A percentile compares a stretch with the other conserved stretches of the same genome.
Conservation (phyloP, 176 grass and related monocot genomes). For the Themeda triandra region DNA sequence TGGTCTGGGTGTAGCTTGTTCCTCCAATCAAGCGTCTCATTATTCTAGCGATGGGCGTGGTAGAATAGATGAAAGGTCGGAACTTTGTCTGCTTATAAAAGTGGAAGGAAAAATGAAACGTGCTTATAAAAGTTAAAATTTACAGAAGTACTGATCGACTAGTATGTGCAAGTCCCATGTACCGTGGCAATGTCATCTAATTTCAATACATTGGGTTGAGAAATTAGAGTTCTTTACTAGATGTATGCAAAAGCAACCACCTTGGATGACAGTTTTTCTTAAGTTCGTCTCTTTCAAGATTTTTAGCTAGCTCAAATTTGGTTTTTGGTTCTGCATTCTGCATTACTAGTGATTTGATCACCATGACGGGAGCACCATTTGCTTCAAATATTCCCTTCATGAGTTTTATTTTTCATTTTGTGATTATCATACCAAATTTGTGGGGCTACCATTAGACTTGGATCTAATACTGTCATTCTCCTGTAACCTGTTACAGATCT, state of each 20-base stretch:
- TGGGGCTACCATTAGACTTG: not conserved
- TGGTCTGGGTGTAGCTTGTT: not conserved
- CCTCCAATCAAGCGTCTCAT: not conserved
- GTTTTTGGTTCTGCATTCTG: not conserved
- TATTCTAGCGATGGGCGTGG: not conserved
- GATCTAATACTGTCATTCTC: conserved; percentile 21
- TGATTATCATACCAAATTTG: not conserved
- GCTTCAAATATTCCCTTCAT: not conserved
- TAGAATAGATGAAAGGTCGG: not conserved
- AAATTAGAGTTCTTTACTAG: not conserved
- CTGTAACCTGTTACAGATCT: conserved; percentile 45
- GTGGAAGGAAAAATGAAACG: not conserved
- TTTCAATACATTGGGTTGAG: not conserved
- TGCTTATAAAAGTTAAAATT: too few species aligned
- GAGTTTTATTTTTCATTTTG: not conserved
- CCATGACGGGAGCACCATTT: not conserved
- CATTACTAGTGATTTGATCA: not conserved
- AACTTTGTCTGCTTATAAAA: not conserved
- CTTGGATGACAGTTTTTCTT: not conserved
- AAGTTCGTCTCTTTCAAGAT: not conserved
- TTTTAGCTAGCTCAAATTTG: not conserved
- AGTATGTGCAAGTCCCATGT: not conserved
- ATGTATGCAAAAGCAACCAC: not conserved
- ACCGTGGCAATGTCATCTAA: not conserved
- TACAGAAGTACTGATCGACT: not conserved